Percentiles rank a stretch among this genome's conserved stretches.
These are phyloP conservation scores for Moesziomyces sp. DNA, from an alignment of 1,284 basidiomycete species.

Conservation along the genomic window DNA sequence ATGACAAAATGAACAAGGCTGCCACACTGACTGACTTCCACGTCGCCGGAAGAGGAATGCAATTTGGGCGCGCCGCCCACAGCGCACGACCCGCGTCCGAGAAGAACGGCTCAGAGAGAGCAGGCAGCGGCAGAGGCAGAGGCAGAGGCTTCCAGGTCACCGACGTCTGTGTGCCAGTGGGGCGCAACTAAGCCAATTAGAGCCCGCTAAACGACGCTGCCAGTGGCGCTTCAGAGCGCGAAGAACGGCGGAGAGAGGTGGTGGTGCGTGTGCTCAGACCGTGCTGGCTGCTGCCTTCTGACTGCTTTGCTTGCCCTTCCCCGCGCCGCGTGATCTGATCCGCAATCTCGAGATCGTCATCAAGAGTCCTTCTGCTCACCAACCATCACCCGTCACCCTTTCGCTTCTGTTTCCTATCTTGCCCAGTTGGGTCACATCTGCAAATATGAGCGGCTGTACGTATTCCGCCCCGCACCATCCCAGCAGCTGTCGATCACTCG, in stretches of 20 bases:
- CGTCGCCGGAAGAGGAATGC: constrained; percentile 41
- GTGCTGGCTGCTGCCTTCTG: too few relatives aligned
- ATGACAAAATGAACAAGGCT: not conserved
- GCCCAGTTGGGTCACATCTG: constrained; percentile 33
- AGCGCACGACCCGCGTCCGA: constrained; percentile 26
- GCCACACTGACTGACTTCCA: constrained; percentile 20
- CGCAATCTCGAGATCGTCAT: constrained; percentile 3
- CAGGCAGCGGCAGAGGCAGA: not conserved
- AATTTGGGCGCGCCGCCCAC: not conserved
- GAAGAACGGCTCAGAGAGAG: constrained; percentile 9
- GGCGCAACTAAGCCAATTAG: not conserved
- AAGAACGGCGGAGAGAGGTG: not conserved
- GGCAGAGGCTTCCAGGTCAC: constrained; percentile 23
- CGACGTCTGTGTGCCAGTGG: constrained; percentile 2
- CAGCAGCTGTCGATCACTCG: not conserved
- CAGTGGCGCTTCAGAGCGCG: not conserved
- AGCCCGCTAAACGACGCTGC: not conserved
- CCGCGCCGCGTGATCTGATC: constrained; percentile 15
- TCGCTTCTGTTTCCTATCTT: constrained; percentile 5
- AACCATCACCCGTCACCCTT: constrained; percentile 6
- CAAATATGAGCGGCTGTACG: constrained; percentile 50
- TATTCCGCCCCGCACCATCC: not conserved
- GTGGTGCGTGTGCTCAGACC: not conserved
- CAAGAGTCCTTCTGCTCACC: constrained; percentile 1
- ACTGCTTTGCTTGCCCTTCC: not conserved